Base-by-base conservation (phyloP, 306 rosid genomes). In the Dryas octopetala region DNA sequence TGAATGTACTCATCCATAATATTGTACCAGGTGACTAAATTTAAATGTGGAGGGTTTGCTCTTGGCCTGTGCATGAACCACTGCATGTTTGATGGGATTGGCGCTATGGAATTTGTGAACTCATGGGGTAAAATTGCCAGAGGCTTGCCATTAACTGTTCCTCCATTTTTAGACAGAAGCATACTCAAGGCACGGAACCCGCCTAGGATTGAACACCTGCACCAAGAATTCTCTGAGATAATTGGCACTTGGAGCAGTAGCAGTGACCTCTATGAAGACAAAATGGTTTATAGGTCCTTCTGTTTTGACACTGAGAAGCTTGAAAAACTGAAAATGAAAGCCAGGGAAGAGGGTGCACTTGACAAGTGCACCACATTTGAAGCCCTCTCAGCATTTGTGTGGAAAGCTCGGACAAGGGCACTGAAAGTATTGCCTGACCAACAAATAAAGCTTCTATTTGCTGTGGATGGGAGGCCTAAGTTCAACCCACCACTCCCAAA, bases 21-120 rank as follows among this genome's bases (percentile, higher is more conserved):
- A 41, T 63, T 63, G 12, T 15, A 63, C 38, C 74, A 89, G 95
- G 91, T 93, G 83, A 90, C 95, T 12, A 90, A 79, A 72, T 93
- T 93, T 78, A 87, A 87, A 79, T 90, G 98, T 38, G 98, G 98
- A 66, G 95, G 96, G 66, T 87, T 93, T 74, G 81, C 71, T 8
- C 67, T 93, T 77, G 96, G 96, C 45, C 48, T 93, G 58, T 70
- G 79, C 85, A 9, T 89, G 79, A 89, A 80, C 82, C 96, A 90
- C 41, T 86, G 93, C 23, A 86, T 87, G 96, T 78, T 80, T 66
- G 98, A 90, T 74, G 98, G 98, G 43, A 46, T 93, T 23, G 82
- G 76, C 11, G 96, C 93, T 6, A 90, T 89, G 90, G 88, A 90
- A 49, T 93, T 93, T 67, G 88, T 90, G 40, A 93, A 93, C 74